Evolutionary conservation across 192 early-diverging fungal species (phyloP).

Genomic region (Coemansia sp.): DNA sequence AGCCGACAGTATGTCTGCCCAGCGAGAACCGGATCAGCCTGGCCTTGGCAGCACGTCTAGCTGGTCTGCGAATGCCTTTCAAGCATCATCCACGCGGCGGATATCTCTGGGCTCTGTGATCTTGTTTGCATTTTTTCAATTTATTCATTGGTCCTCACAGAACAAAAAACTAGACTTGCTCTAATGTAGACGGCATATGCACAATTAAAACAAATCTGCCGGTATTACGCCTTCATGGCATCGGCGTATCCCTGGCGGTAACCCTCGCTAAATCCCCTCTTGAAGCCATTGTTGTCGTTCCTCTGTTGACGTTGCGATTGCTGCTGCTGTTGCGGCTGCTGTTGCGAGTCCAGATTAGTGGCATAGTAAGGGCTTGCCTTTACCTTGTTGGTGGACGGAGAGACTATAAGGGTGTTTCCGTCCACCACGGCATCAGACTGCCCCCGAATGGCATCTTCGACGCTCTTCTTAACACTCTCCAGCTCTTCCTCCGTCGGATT

Average conservation of each 20-base stretch:
- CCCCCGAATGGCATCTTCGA: conserved; percentile 2
- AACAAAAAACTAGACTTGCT: not conserved
- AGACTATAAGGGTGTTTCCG: conserved; percentile 9
- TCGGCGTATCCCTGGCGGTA: conserved; percentile 22
- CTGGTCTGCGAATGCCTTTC: too few species aligned
- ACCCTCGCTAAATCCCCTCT: conserved; percentile 29
- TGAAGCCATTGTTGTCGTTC: conserved; percentile 5
- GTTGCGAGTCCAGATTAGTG: not conserved
- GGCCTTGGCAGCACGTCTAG: too few species aligned
- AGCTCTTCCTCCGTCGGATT: conserved; percentile 23
- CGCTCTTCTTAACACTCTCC: conserved; percentile 7
- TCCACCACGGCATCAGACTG: not conserved
- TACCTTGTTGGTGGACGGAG: not conserved
- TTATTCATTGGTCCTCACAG: not conserved
- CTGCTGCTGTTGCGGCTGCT: too few species aligned
- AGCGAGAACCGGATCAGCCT: too few species aligned
- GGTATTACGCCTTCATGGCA: not conserved
- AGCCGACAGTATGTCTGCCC: not conserved
- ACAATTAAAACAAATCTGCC: not conserved
- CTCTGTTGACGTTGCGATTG: too few species aligned
- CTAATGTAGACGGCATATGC: not conserved
- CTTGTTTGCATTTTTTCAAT: not conserved
- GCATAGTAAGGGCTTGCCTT: not conserved
- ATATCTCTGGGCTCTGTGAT: too few species aligned
- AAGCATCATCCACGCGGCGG: too few species aligned